A percentile compares a stretch with the other conserved stretches of the same genome.
phyloP scores from a whole-genome alignment of 164 flowering plant genomes.

The Nymphaea colorata region DNA sequence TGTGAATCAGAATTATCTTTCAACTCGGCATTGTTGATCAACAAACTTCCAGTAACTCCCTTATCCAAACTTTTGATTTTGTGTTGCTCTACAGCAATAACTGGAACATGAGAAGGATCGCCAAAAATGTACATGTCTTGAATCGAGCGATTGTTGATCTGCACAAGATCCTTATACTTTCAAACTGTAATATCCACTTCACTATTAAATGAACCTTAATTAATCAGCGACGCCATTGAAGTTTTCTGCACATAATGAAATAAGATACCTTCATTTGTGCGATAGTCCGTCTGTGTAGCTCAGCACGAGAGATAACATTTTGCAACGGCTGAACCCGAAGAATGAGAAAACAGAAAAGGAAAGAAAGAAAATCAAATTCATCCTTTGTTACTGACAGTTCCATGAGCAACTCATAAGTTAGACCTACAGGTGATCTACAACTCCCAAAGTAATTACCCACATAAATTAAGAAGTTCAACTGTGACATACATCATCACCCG shows the following conservation, averaged over 20 bases:
- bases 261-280: slow-evolving; percentile 81
- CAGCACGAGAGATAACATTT: slow-evolving; percentile 71
- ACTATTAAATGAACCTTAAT: not conserved
- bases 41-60: slow-evolving; percentile 52
- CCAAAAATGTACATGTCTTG: slow-evolving; percentile 92
- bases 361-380: not conserved
- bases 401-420: not conserved
- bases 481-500: slow-evolving; percentile 53
- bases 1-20: slow-evolving; percentile 23
- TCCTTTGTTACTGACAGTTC: not conserved
- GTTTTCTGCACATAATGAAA: not conserved
- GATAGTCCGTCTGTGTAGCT: slow-evolving; percentile 88
- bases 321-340: slow-evolving; percentile 52
- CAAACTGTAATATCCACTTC: not conserved
- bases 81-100: slow-evolving; percentile 64
- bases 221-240: not conserved
- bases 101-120: slow-evolving; percentile 71
- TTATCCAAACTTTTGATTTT: slow-evolving; percentile 51
- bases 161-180: slow-evolving; percentile 15
- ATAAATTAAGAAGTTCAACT: too few relatives aligned
- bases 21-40: slow-evolving; percentile 29
- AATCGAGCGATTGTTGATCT: slow-evolving; percentile 80
- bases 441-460: not conserved
- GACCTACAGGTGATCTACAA: not conserved
- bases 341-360: too few relatives aligned